Evolutionary conservation across 176 grass and related monocot species (phyloP).

Genomic region (Carex littledalei): DNA sequence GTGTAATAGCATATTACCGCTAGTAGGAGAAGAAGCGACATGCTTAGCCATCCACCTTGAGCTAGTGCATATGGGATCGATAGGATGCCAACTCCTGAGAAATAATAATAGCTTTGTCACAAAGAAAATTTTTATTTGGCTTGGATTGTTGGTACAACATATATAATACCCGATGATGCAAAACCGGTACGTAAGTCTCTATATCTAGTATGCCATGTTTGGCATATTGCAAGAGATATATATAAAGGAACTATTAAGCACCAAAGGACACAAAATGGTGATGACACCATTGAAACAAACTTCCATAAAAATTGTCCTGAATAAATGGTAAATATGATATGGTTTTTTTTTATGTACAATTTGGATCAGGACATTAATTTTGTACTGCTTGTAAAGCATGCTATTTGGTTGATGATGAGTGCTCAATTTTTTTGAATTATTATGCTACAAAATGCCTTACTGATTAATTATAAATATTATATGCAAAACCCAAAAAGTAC

Average conservation of each 20-base stretch:
- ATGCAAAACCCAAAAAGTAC: not conserved
- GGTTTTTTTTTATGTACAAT: not conserved
- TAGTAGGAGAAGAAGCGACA: constrained; percentile 49
- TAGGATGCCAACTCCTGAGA: constrained; percentile 63
- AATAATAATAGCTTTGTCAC: not conserved
- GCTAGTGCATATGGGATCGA: constrained; percentile 78
- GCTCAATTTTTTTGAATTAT: too few relatives aligned
- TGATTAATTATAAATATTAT: not conserved
- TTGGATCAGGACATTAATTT: not conserved
- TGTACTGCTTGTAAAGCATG: not conserved
- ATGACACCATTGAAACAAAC: not conserved
- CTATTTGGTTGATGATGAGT: not conserved
- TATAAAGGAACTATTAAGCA: not conserved
- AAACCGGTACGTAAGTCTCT: not conserved
- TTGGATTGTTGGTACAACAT: not conserved
- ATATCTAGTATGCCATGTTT: not conserved
- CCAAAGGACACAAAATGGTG: not conserved
- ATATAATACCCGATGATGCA: not conserved
- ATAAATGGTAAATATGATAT: not conserved
- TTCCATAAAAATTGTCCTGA: not conserved
- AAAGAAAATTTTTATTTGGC: not conserved
- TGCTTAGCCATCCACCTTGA: constrained; percentile 78
- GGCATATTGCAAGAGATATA: not conserved
- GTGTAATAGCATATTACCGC: constrained; percentile 71
- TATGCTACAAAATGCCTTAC: not conserved